Evolutionary conservation across 2,329 filamentous ascomycete species (phyloP), one percentile per base, ranked within the genome.

Genomic region (Cladophialophora bantiana): DNA sequence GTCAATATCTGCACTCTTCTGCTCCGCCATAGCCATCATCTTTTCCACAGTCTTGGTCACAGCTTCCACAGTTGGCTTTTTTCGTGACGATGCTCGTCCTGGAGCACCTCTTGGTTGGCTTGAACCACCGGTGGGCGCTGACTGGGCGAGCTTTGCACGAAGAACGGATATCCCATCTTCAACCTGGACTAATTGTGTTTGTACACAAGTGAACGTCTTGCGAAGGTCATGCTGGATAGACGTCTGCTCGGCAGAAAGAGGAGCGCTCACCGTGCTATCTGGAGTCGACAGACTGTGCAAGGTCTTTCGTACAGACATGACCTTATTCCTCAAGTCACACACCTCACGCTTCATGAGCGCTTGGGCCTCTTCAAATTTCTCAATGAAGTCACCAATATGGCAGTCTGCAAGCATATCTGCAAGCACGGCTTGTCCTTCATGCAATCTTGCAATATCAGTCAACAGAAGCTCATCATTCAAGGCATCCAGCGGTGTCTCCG

Each of bases 11-110:
- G 90, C 92, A 75, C 91, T 95, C 76, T 92, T 91, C 80, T 93
- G 92, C 82, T 98, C 92, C 0, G 91, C 91, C 90, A 97, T 94
- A 67, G 84, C 86, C 38, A 94, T 97, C 90, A 99, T 94, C 75
- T 95, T 97, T 65, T 84, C 84, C 71, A 99, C 96, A 0, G 95
- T 99, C 67, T 91, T 92, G 72, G 94, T 90, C 20, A 99, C 92
- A 0, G 93, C 92, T 73, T 97, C 95, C 9, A 97, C 92, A 0
- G 94, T 97, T 0, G 95, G 95, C 4, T 89, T 86, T 59, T 84
- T 83, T 38, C 84, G 71, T 82, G 71, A 60, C 73, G 50, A 66
- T 68, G 65, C 67, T 48, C 72, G 63, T 35, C 71, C 67, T 36
- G 71, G 48, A 36, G 64, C 52, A 20, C 66, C 64, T 2, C 76